Base-by-base conservation (phyloP, 2,329 filamentous ascomycete species). In the Lojkania enalia region DNA sequence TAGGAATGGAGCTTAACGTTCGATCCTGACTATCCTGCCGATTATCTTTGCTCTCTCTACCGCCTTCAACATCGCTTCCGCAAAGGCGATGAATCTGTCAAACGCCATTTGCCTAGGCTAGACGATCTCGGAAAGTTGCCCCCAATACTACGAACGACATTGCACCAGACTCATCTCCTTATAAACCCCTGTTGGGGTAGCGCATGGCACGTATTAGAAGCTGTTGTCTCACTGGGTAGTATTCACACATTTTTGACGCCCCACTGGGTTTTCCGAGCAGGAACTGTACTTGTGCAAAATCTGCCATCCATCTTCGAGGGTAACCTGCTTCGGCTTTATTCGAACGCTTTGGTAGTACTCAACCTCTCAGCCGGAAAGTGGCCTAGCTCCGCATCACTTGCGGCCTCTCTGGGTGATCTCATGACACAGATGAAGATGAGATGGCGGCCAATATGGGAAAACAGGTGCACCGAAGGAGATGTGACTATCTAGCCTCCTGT, bases 201-300 rank as follows among this genome's bases (percentile, higher is more conserved):
- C 40, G 64, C 63, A 20, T 67, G 61, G 62, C 54, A 55, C 15
- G 47, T 60, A 4, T 50, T 65, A 29, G 65, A 69, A 40, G 58
- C 60, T 18, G 65, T 66, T 9, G 63, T 69, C 4, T 56, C 57
- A 29, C 46, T 52, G 2, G 64, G 63, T 7, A 55, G 55, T 35
- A 57, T 67, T 5, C 63, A 69, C 48, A 57, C 57, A 3, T 69
- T 60, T 29, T 42, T 64, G 5, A 69, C 65, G 1, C 65, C 65
- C 12, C 63, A 69, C 41, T 69, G 65, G 65, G 64, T 69, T 1
- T 67, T 65, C 42, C 55, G 58, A 35, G 64, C 65, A 6, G 63
- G 58, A 2, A 63, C 60, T 0, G 55, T 67, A 3, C 42, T 69
- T 18, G 60, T 69, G 19, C 58, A 69, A 21, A 63, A 62, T 40